Percentiles rank a stretch among this genome's conserved stretches.
Evolutionary conservation across 2,329 filamentous ascomycete species (phyloP).

Genomic region (Pseudogymnoascus sp.): DNA sequence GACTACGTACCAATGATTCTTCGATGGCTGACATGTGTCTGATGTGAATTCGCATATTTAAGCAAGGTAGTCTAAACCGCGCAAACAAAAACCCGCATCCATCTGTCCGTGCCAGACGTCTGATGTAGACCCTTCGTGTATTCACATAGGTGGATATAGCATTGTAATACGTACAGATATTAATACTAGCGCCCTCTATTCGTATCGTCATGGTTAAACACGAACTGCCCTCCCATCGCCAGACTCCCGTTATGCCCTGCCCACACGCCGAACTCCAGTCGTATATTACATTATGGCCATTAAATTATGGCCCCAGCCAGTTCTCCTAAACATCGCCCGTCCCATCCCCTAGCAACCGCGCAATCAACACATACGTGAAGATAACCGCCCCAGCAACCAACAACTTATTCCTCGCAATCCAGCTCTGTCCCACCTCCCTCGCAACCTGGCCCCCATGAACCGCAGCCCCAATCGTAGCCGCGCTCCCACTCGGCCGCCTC

Average conservation of each 20-base stretch:
- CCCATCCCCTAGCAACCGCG: conserved; percentile 52
- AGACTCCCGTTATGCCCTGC: neutral
- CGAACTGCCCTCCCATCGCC: neutral
- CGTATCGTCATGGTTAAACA: neutral
- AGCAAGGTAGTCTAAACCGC: neutral
- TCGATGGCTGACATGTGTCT: neutral
- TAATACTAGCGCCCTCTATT: neutral
- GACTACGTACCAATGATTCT: neutral
- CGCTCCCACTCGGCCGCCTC: conserved; percentile 53
- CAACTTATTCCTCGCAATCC: conserved; percentile 74
- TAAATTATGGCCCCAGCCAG: neutral
- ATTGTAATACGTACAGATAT: neutral
- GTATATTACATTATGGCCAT: neutral
- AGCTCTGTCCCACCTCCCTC: conserved; percentile 72
- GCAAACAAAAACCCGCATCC: neutral
- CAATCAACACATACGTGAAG: conserved; percentile 77
- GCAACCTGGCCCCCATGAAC: conserved; percentile 74
- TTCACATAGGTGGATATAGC: neutral
- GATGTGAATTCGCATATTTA: neutral
- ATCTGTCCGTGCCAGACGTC: neutral
- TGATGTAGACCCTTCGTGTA: neutral
- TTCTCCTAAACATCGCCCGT: neutral
- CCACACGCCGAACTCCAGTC: conserved; percentile 1
- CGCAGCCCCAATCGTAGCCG: conserved; percentile 49
- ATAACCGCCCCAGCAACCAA: conserved; percentile 62